These are phyloP conservation scores for Trichoderma reesei DNA, from an alignment of 495 filamentous ascomycete species.

Conservation along the genomic window DNA sequence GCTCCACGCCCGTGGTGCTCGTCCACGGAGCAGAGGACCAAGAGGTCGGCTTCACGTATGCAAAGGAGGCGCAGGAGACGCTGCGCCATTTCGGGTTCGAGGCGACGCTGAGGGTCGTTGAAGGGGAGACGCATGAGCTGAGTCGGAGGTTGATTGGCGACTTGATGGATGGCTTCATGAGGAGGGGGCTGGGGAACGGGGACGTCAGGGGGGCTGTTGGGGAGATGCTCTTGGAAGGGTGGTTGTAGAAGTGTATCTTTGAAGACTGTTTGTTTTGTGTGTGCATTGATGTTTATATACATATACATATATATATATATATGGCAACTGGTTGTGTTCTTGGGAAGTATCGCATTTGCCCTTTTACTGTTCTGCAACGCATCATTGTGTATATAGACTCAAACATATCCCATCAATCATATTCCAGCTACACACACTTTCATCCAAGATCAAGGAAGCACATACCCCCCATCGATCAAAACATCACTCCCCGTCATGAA, in stretches of 20 bases:
- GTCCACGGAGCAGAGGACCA: not conserved
- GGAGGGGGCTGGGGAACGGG: not conserved
- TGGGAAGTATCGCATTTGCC: too few relatives aligned
- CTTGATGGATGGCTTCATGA: not conserved
- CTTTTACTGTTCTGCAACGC: too few relatives aligned
- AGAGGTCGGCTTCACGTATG: not conserved
- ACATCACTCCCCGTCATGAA: constrained; percentile 60
- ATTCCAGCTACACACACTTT: too few relatives aligned
- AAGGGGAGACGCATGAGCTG: not conserved
- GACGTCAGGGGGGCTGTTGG: too few relatives aligned
- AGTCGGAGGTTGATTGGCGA: not conserved
- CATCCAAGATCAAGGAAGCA: constrained; percentile 15
- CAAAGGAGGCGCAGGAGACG: not conserved
- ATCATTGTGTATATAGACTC: too few relatives aligned
- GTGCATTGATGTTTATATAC: too few relatives aligned
- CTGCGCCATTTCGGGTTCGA: not conserved
- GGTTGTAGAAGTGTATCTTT: too few relatives aligned
- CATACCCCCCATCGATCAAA: constrained; percentile 44
- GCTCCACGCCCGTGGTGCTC: not conserved
- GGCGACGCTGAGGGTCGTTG: not conserved
- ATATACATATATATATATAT: too few relatives aligned
- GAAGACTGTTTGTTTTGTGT: too few relatives aligned
- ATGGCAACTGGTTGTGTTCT: too few relatives aligned
- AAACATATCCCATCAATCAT: too few relatives aligned
- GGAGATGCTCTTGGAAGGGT: too few relatives aligned